A percentile compares a stretch with the other conserved stretches of the same genome.
Evolutionary conservation across 2,329 filamentous ascomycete species (phyloP).

Genomic region (Botrytis porri): DNA sequence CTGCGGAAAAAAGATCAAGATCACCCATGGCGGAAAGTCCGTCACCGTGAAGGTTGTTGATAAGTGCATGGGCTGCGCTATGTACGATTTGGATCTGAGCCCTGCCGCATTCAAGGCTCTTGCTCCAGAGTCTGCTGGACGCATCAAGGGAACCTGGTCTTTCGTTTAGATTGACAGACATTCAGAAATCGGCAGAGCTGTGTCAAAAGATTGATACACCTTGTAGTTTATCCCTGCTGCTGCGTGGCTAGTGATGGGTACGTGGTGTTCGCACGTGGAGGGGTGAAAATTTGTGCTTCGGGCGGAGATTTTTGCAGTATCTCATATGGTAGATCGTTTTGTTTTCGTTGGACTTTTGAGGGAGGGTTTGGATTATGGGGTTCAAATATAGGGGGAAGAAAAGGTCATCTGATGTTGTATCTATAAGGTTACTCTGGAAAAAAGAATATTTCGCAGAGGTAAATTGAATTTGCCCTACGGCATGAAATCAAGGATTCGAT

Average conservation of each 20-base stretch:
- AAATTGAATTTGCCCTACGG: neutral
- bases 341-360: neutral
- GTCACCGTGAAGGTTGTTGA: slow-evolving; percentile 61
- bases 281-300: neutral
- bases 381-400: neutral
- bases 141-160: slow-evolving; percentile 45
- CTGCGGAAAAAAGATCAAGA: slow-evolving; percentile 67
- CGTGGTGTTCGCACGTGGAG: neutral
- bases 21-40: slow-evolving; percentile 60
- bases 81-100: slow-evolving; percentile 58
- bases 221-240: neutral
- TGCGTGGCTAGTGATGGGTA: neutral
- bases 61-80: slow-evolving; percentile 69
- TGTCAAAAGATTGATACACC: neutral
- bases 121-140: slow-evolving; percentile 45
- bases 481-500: neutral
- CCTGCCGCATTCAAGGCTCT: slow-evolving; percentile 54
- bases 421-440: neutral
- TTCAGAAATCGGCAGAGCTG: neutral
- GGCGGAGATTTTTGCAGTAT: neutral
- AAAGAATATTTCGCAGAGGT: neutral
- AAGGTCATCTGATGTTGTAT: neutral
- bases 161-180: slow-evolving; percentile 35
- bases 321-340: neutral
- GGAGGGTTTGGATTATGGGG: neutral